A percentile compares a stretch with the other conserved stretches of the same genome.
These are phyloP conservation scores for Davidsoniella eucalypti DNA, from an alignment of 2,329 filamentous ascomycete species.

Conservation along the genomic window DNA sequence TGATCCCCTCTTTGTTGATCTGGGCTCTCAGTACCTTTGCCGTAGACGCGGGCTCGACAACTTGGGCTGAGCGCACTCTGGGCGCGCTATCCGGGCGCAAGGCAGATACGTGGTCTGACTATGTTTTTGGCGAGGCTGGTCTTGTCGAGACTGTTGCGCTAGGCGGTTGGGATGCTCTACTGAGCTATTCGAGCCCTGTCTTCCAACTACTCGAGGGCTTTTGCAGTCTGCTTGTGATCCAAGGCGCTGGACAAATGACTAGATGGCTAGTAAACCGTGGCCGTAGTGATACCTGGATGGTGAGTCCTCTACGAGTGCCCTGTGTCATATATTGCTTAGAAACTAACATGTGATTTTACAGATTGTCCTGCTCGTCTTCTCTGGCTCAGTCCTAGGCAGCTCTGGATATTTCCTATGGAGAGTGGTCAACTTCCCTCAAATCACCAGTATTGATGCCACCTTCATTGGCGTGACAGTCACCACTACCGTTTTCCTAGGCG, in stretches of 20 bases:
- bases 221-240: conserved; percentile 88
- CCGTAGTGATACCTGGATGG: conserved; percentile 91
- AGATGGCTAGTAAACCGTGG: conserved; percentile 88
- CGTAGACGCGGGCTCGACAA: conserved; percentile 58
- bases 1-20: conserved; percentile 75
- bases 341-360: conserved; percentile 27
- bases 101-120: conserved; percentile 56
- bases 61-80: conserved; percentile 72
- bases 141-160: conserved; percentile 65
- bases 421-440: conserved; percentile 81
- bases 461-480: conserved; percentile 87
- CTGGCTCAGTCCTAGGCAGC: conserved; percentile 81
- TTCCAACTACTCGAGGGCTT: conserved; percentile 95
- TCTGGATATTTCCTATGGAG: conserved; percentile 94
- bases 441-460: conserved; percentile 80
- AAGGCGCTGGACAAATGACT: conserved; percentile 85
- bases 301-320: conserved; percentile 28
- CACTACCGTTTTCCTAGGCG: conserved; percentile 79
- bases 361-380: conserved; percentile 77
- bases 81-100: conserved; percentile 45
- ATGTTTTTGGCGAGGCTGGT: conserved; percentile 77
- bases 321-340: background rate
- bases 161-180: conserved; percentile 72
- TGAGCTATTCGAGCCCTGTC: conserved; percentile 81
- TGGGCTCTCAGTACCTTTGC: conserved; percentile 94